phyloP scores from a whole-genome alignment of 352 stramenopile genomes.

The Phytophthora constricta region DNA sequence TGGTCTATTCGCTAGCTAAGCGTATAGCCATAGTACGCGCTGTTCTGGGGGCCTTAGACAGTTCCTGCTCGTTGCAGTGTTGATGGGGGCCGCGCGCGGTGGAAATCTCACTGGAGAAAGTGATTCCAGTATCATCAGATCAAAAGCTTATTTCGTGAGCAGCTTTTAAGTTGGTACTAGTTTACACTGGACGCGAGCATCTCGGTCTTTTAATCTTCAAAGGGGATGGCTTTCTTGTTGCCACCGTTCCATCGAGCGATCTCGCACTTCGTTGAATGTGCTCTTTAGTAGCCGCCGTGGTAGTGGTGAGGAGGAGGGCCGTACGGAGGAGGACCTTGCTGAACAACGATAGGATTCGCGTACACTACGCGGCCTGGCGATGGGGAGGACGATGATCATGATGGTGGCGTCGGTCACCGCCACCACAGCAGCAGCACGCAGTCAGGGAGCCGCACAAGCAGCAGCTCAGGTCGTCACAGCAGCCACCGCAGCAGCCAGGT shows the following conservation, averaged over 20 bases:
- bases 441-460: slow-evolving; percentile 36
- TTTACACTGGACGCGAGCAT: background rate
- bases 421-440: slow-evolving; percentile 31
- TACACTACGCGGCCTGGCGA: slow-evolving; percentile 32
- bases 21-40: too few species aligned
- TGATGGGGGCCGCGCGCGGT: background rate
- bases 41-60: too few species aligned
- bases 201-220: background rate
- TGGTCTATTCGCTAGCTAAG: too few species aligned
- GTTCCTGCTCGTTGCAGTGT: background rate
- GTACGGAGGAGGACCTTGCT: slow-evolving; percentile 20
- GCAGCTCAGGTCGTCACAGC: slow-evolving; percentile 31
- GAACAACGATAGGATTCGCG: slow-evolving; percentile 34
- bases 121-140: too few species aligned
- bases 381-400: slow-evolving; percentile 17
- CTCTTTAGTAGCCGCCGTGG: slow-evolving; percentile 28
- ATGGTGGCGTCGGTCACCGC: slow-evolving; percentile 11
- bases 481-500: slow-evolving; percentile 18
- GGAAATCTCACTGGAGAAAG: too few species aligned
- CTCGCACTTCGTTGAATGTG: too few species aligned
- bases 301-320: slow-evolving; percentile 2
- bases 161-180: background rate
- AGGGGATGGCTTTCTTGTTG: too few species aligned
- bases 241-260: too few species aligned
- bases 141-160: background rate